Evolutionary conservation across 441 rosid species (phyloP).

Genomic region (Erodium texanum): DNA sequence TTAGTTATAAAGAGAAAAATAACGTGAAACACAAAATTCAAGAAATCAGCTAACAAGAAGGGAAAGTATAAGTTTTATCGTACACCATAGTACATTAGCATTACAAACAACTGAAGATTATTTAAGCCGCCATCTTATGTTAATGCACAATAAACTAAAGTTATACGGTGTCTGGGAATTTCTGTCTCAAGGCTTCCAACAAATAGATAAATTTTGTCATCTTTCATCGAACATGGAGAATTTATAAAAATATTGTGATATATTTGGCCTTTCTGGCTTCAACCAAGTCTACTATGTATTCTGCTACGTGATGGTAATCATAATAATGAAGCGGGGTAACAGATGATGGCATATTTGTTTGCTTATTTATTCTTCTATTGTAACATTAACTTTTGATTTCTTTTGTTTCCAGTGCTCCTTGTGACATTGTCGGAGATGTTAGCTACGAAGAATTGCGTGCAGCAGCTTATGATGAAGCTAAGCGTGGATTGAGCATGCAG

Average conservation of each 20-base stretch:
- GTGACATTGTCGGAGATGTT: slow-evolving; percentile 68
- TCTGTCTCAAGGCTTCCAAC: background rate
- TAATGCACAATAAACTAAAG: too few species aligned
- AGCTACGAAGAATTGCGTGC: slow-evolving; percentile 81
- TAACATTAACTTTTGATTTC: background rate
- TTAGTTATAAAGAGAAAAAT: background rate
- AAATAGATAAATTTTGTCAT: background rate
- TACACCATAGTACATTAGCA: background rate
- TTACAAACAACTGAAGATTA: background rate
- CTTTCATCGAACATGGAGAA: background rate
- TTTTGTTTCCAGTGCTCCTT: slow-evolving; percentile 44
- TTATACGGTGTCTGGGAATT: background rate
- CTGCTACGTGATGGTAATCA: background rate
- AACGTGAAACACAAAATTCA: background rate
- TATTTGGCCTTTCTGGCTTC: background rate
- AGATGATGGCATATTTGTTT: background rate
- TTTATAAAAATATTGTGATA: background rate
- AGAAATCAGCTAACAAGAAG: background rate
- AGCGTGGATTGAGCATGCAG: slow-evolving; percentile 59
- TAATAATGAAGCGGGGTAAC: background rate
- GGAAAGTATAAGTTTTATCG: background rate
- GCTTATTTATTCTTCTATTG: background rate
- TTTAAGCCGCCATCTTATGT: too few species aligned
- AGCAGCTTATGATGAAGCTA: slow-evolving; percentile 73
- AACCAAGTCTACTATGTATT: background rate